Percentiles rank a stretch among this genome's conserved stretches.
Conservation (phyloP, 2,329 filamentous ascomycete genomes). For the Beauveria sp. region DNA sequence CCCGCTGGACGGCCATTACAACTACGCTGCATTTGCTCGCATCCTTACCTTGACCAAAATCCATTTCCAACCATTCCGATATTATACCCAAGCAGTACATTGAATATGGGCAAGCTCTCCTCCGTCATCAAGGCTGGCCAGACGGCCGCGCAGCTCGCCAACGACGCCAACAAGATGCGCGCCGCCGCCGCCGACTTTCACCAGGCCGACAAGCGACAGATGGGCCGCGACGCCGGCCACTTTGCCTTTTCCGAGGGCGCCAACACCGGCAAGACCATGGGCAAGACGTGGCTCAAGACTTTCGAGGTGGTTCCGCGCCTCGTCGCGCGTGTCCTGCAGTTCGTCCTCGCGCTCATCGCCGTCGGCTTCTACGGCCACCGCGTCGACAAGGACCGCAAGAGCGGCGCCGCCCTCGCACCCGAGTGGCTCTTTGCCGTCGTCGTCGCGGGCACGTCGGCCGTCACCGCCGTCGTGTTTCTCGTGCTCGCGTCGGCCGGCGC, state of each 20-base stretch:
- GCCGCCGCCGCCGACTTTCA: constrained; percentile 23
- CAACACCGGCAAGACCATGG: constrained; percentile 32
- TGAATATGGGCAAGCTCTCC: constrained; percentile 23
- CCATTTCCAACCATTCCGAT: background rate
- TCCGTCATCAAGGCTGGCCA: constrained; percentile 26
- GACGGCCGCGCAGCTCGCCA: constrained; percentile 25
- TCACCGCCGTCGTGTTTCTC: constrained; percentile 40
- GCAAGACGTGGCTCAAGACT: constrained; percentile 37
- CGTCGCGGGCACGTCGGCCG: constrained; percentile 45
- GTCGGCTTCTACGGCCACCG: constrained; percentile 62
- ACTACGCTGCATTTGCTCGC: background rate
- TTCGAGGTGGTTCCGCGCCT: constrained; percentile 42
- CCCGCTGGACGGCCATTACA: background rate
- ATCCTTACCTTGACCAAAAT: background rate
- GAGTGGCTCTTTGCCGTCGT: constrained; percentile 60
- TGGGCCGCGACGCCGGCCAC: constrained; percentile 26
- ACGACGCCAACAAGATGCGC: constrained; percentile 21
- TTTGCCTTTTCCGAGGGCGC: constrained; percentile 27
- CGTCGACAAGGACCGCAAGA: constrained; percentile 37
- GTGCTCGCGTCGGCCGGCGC: constrained; percentile 29
- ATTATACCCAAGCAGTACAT: background rate
- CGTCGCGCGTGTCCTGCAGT: constrained; percentile 57
- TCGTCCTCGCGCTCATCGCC: constrained; percentile 61
- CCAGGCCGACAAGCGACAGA: constrained; percentile 25
- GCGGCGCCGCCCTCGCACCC: constrained; percentile 33